Conservation (phyloP, 2,329 filamentous ascomycete species). For the Fusarium sp. region DNA sequence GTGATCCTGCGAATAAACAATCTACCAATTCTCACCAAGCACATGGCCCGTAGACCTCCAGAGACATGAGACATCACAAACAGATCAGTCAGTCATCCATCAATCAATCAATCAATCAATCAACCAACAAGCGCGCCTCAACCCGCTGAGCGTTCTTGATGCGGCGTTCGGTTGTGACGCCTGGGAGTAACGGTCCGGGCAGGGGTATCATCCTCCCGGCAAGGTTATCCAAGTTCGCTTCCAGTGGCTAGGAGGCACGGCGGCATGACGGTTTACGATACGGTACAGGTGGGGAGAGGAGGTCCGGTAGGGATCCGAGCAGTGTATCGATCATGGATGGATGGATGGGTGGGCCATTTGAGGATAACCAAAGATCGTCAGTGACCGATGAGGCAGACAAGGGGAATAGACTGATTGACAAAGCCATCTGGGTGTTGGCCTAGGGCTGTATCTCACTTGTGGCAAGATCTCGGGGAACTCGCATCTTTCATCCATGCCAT, state of each 20-base stretch:
- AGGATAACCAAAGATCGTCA: conserved; percentile 39
- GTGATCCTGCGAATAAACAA: background rate
- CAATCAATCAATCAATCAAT: conserved; percentile 6
- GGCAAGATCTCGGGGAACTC: conserved; percentile 28
- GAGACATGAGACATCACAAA: conserved; percentile 18
- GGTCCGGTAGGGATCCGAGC: conserved; percentile 39
- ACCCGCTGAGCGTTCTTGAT: conserved; percentile 24
- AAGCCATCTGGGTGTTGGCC: conserved; percentile 38
- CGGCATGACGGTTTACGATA: conserved; percentile 42
- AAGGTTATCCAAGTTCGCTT: conserved; percentile 44
- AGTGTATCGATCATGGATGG: conserved; percentile 47
- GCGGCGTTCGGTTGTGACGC: conserved; percentile 27
- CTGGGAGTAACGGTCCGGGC: conserved; percentile 39
- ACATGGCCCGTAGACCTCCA: background rate
- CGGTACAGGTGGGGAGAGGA: conserved; percentile 38
- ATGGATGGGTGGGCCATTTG: conserved; percentile 41
- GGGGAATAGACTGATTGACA: conserved; percentile 26
- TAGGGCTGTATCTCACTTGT: conserved; percentile 37
- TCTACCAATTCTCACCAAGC: background rate
- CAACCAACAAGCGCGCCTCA: conserved; percentile 30
- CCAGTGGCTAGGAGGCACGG: conserved; percentile 40
- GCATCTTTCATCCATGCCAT: conserved; percentile 32
- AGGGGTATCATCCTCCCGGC: conserved; percentile 37
- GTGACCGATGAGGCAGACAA: conserved; percentile 41
- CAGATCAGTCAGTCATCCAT: conserved; percentile 4